Conservation (phyloP, 1,284 basidiomycete genomes). For the Ustilago loliicola region DNA sequence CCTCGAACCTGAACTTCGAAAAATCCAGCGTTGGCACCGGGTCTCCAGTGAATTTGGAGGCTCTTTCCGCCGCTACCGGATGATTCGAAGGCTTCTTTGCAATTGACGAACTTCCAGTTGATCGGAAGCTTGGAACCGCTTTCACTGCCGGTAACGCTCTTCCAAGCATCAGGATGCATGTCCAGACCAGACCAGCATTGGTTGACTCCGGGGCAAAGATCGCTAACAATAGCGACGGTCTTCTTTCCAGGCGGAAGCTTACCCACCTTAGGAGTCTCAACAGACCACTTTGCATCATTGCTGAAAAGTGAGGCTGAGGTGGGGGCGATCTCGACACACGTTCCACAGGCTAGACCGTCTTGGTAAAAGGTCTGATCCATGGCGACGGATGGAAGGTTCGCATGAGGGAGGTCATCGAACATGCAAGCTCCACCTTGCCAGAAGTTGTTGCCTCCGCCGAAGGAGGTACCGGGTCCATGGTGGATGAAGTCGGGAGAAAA, state of each 20-base stretch:
- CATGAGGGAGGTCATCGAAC: constrained; percentile 42
- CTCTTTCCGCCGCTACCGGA: constrained; percentile 23
- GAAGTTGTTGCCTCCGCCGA: constrained; percentile 26
- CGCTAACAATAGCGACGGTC: constrained; percentile 43
- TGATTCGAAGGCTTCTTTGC: constrained; percentile 32
- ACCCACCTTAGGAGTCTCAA: constrained; percentile 27
- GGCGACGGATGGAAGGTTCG: constrained; percentile 37
- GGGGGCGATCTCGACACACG: constrained; percentile 45
- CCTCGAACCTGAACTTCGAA: constrained; percentile 46
- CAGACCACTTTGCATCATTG: constrained; percentile 27
- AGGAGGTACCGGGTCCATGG: constrained; percentile 44
- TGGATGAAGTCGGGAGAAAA: constrained; percentile 35
- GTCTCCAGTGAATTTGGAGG: constrained; percentile 43
- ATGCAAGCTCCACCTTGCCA: constrained; percentile 54
- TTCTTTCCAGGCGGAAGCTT: constrained; percentile 26
- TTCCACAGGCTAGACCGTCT: constrained; percentile 48
- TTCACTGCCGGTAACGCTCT: constrained; percentile 32
- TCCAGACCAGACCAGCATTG: constrained; percentile 52
- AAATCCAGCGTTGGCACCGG: constrained; percentile 32
- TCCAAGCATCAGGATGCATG: constrained; percentile 52
- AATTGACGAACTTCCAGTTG: constrained; percentile 47
- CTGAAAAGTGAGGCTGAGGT: constrained; percentile 35
- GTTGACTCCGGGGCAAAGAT: constrained; percentile 44
- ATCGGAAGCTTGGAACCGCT: constrained; percentile 37
- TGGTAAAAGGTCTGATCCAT: constrained; percentile 51